Base-by-base conservation (phyloP, 371 early-diverging fungal species). In the Phascolomyces articulosus region DNA sequence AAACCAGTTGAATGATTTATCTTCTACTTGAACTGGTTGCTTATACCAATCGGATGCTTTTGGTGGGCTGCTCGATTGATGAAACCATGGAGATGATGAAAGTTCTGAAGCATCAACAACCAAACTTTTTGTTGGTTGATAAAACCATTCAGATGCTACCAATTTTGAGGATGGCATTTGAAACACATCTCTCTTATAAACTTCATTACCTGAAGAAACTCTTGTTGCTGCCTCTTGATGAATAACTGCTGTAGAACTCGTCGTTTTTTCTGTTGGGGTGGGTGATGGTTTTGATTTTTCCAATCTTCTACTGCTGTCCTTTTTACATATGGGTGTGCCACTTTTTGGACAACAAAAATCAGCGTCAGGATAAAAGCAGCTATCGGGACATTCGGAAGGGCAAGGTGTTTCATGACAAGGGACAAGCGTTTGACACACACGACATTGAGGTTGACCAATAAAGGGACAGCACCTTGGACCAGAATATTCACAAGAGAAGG, bases 331-430 rank as follows among this genome's bases (percentile, higher is more conserved):
- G 21, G 75, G 65, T 31, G 62, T 3, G 0, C 74, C 78, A 34
- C 70, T 72, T 20, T 53, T 40, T 27, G 74, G 75, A 40, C 78
- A 78, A 21, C 79, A 79, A 1, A 40, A 54, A 20, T 62, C 67
- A 2, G 74, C 79, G 26, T 74, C 62, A 2, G 77, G 79, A 44
- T 74, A 74, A 40, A 70, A 28, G 40, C 79, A 79, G 38, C 57
- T 31, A 29, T 63, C 58, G 7, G 69, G 69, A 27, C 79, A 79
- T 1, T 65, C 65, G 4, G 55, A 38, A 31, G 79, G 79, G 51
- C 79, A 76, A 4, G 67, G 69, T 24, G 59, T 72, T 4, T 70
- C 70, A 13, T 47, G 20, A 58, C 77, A 77, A 26, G 66, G 60
- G 20, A 24, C 68, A 40, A 65, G 54, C 8, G 67, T 67, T 15